phyloP scores from a whole-genome alignment of 805 yeast species.

The Lachancea nothofagi region DNA sequence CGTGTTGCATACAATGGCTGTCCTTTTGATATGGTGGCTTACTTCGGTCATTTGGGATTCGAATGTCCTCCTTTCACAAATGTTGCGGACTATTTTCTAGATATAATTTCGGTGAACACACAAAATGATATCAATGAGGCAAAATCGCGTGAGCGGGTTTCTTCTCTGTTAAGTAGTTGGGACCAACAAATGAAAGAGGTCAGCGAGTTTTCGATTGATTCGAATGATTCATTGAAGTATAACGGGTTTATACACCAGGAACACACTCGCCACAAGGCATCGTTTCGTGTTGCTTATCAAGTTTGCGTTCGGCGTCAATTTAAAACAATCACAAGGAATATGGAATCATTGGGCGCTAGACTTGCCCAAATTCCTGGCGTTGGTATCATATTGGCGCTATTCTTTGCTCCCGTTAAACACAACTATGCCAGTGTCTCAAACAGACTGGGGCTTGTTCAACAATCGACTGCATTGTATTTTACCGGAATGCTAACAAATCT shows the following conservation, averaged over 20 bases:
- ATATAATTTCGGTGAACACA: conserved; percentile 55
- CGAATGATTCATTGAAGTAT: conserved; percentile 16
- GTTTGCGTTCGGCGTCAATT: conserved; percentile 36
- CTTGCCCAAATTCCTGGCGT: conserved; percentile 57
- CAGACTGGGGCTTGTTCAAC: conserved; percentile 72
- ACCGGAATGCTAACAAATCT: conserved; percentile 77
- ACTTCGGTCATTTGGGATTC: conserved; percentile 47
- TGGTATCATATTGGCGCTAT: conserved; percentile 61
- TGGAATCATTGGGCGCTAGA: conserved; percentile 60
- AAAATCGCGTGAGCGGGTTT: conserved; percentile 38
- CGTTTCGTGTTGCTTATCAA: conserved; percentile 30
- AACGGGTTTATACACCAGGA: conserved; percentile 10
- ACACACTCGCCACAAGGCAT: conserved; percentile 21
- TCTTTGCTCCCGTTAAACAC: conserved; percentile 54
- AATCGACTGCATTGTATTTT: conserved; percentile 64
- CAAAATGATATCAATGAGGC: conserved; percentile 40
- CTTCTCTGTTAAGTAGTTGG: conserved; percentile 38
- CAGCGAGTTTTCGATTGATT: neutral
- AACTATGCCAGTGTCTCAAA: conserved; percentile 49
- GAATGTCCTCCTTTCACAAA: conserved; percentile 57
- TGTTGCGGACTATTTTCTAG: conserved; percentile 71
- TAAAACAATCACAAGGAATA: conserved; percentile 40
- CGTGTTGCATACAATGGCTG: conserved; percentile 62
- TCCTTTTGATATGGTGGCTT: conserved; percentile 39
- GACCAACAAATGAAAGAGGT: conserved; percentile 1